Base-by-base conservation (phyloP, 1,284 basidiomycete genomes). In the Trichosporon asahii region DNA sequence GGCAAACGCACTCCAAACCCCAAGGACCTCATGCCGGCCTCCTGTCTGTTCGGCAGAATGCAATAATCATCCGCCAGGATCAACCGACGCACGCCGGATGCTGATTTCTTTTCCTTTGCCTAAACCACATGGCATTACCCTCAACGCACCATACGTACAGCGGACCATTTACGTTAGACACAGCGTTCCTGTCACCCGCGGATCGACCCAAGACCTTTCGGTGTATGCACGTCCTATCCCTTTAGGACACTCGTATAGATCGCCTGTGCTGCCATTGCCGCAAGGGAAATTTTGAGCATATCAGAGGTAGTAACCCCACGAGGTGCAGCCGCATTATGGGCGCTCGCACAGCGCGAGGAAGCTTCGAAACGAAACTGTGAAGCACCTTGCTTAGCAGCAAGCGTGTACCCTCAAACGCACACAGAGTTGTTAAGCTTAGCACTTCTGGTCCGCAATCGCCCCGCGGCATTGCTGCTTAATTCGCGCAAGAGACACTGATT, bases 121-220 rank as follows among this genome's bases (percentile, higher is more conserved):
- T 44, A 2, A n/a, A n/a, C 40, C 40, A 44, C 15, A 44, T 44
- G 40, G 15, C 40, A 4, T 12, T 14, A n/a, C 18, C 4, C 40
- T 18, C 35, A 12, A 37, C 14, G 40, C 8, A 44, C 18, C 18
- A n/a, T 44, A 18, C 40, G 40, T 12, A 44, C 8, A 44, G 29
- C 57, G 8, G 27, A 14, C 29, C 15, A n/a, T 61, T 61, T 33
- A 31, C 14, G 18, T 33, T 33, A n/a, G 57, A 61, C n/a, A 61
- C 57, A 15, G 15, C 27, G 57, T 61, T 61, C 57, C 57, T 61
- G 57, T 31, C 57, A 61, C 57, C 57, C 57, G 57, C 57, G 57
- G 57, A n/a, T 18, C n/a, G 15, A 33, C 29, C 29, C 57, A 31
- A 61, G 27, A 61, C 57, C 57, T 53, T 53, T 12, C 49, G 49